A percentile compares a stretch with the other conserved stretches of the same genome.
These are phyloP conservation scores for Nitzschia inconspicua DNA, from an alignment of 108 stramenopile genomes.

Conservation along the genomic window DNA sequence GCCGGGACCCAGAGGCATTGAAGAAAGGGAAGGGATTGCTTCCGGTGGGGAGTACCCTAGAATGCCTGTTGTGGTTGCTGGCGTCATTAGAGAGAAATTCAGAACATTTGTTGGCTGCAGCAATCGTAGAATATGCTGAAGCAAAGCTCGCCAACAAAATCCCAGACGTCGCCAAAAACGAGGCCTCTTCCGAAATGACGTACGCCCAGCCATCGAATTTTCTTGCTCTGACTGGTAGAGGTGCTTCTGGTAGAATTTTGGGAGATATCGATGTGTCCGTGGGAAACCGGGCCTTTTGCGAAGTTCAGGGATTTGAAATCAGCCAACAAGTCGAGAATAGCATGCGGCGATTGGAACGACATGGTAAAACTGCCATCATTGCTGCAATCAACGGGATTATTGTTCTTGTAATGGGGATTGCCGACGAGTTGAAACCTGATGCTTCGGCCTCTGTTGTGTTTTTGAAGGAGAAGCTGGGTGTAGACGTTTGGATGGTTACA, in stretches of 20 bases:
- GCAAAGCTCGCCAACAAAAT: not conserved
- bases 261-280: constrained; percentile 46
- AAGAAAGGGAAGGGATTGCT: constrained; percentile 6
- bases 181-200: constrained; percentile 1
- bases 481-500: constrained; percentile 97
- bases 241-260: constrained; percentile 65
- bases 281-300: constrained; percentile 75
- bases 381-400: constrained; percentile 67
- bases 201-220: constrained; percentile 48
- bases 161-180: constrained; percentile 22
- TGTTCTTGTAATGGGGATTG: constrained; percentile 78
- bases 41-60: constrained; percentile 17
- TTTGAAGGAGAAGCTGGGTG: constrained; percentile 56
- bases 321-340: constrained; percentile 46
- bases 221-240: constrained; percentile 63
- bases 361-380: constrained; percentile 83
- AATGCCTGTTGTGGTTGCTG: constrained; percentile 55
- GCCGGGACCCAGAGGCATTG: not conserved
- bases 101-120: constrained; percentile 82
- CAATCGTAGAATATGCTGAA: constrained; percentile 61
- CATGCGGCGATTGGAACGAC: constrained; percentile 70
- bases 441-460: constrained; percentile 63
- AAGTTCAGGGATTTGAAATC: constrained; percentile 46
- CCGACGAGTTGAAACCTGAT: constrained; percentile 79
- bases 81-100: constrained; percentile 76